Base-by-base conservation (phyloP, 192 early-diverging fungal genomes). In the Dimargaris verticillata region DNA sequence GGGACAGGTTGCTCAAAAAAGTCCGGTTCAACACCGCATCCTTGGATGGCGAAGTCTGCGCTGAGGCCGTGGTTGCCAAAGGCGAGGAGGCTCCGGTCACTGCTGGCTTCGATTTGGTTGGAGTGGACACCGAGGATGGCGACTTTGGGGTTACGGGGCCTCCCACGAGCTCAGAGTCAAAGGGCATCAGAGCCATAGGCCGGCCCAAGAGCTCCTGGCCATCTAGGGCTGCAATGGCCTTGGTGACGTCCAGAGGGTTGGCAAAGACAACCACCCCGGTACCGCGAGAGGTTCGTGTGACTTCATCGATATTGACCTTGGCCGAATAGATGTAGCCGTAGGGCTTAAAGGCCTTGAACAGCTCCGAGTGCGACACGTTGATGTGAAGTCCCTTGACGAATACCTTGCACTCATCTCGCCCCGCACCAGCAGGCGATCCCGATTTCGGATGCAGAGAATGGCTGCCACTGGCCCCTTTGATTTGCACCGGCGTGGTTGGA, bases 241-340 rank as follows among this genome's bases (percentile, higher is more conserved):
- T 66, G 17, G 69, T 48, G 20, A 65, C 75, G 13, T 69, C 67
- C 20, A 29, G 63, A 2, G 75, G 71, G 38, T 71, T 70, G 66
- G 69, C 71, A 50, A 71, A 77, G 62, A 71, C 65, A 14, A 77
- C 75, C 22, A 77, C 69, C 12, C 69, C 75, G 43, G 71, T 65
- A 15, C 75, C 75, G 0, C 68, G 67, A 26, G 75, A 77, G 53
- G 67, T 68, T 62, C 71, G 70, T 18, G 67, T 70, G 10, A 52
- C 47, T 5, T 67, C 63, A 41, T 77, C 75, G 22, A 77, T 73
- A 62, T 68, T 77, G 50, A 77, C 69, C 14, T 70, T 63, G 13
- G 75, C 75, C 9, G 75, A 72, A 64, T 71, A 72, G 43, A 77
- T 73, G 46, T 73, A 77, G 0, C 75, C 75, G 65, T 72, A 77